Evolutionary conservation across 2,329 filamentous ascomycete species (phyloP), one percentile per base, ranked within the genome.

Genomic region (Exophiala xenobiotica): DNA sequence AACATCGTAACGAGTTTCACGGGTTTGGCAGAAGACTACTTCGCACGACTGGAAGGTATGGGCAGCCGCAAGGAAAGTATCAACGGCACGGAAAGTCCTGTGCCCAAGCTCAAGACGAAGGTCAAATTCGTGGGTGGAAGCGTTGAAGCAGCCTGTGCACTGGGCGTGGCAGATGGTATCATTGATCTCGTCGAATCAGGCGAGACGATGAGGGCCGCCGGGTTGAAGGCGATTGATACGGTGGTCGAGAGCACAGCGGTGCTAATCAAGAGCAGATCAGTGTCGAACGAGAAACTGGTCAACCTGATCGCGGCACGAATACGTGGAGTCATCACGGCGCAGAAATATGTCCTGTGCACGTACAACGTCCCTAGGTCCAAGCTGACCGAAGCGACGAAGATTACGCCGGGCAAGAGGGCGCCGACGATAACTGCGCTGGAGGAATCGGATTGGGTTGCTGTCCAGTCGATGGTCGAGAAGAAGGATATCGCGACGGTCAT

Each of bases 171-270:
- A 37, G 92, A 97, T 68, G 93, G 92, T 44, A 96, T 99, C 68
- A 90, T 99, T 40, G 93, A 99, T 74, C 83, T 99, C 51, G 93
- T 99, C 67, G 90, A 99, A 77, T 97, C 93, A 16, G 93, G 93
- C 50, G 92, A 97, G 73, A 99, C 93, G 0, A 99, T 99, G 93
- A 87, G 88, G 65, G 93, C 92, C 16, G 92, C 92, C 37, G 93
- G 93, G 19, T 80, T 99, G 44, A 91, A 90, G 73, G 86, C 92
- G 50, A 96, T 97, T 63, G 90, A 93, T 63, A 99, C 93, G 2
- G 90, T 99, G 20, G 80, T 96, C 45, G 85, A 90, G 51, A 91
- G 87, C 49, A 88, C 86, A 14, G 91, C 93, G 24, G 86, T 96
- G 41, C 80, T 99, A 52, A 91, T 99, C 77, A 92, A 92, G 75